Percentiles rank a stretch among this genome's conserved stretches.
Evolutionary conservation across 768 basidiomycete genomes (phyloP).

Genomic region (Coprinopsis cinerea): DNA sequence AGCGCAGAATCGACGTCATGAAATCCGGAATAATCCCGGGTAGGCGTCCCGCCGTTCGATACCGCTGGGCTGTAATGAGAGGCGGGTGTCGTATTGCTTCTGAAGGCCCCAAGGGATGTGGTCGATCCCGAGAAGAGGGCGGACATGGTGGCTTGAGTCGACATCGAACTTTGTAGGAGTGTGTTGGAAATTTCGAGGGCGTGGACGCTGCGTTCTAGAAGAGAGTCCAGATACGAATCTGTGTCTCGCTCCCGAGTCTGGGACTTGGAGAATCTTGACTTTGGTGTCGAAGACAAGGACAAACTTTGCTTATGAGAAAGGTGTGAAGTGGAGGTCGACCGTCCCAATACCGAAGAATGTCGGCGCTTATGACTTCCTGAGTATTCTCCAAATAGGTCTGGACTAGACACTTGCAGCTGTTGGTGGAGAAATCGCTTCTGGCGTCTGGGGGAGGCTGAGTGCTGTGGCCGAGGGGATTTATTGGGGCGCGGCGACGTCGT

Average conservation of each 20-base stretch:
- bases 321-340: background rate
- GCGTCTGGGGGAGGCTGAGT: constrained; percentile 30
- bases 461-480: constrained; percentile 18
- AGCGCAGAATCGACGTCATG: constrained; percentile 37
- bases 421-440: constrained; percentile 22
- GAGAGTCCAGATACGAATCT: constrained; percentile 67
- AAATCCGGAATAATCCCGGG: background rate
- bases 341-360: constrained; percentile 18
- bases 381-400: background rate
- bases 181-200: constrained; percentile 84
- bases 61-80: constrained; percentile 14
- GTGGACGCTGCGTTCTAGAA: constrained; percentile 77
- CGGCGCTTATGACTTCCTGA: constrained; percentile 23
- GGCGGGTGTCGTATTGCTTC: constrained; percentile 13
- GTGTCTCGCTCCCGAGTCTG: constrained; percentile 13
- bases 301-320: constrained; percentile 1
- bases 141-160: constrained; percentile 52
- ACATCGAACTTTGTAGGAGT: constrained; percentile 68
- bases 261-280: constrained; percentile 10
- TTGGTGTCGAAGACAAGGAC: constrained; percentile 12
- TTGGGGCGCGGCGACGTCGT: constrained; percentile 17
- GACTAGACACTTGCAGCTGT: constrained; percentile 1
- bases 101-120: constrained; percentile 20
- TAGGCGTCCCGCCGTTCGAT: background rate
- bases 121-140: constrained; percentile 33